Evolutionary conservation across 192 early-diverging fungal genomes (phyloP).

Genomic region (Endogone sp.): DNA sequence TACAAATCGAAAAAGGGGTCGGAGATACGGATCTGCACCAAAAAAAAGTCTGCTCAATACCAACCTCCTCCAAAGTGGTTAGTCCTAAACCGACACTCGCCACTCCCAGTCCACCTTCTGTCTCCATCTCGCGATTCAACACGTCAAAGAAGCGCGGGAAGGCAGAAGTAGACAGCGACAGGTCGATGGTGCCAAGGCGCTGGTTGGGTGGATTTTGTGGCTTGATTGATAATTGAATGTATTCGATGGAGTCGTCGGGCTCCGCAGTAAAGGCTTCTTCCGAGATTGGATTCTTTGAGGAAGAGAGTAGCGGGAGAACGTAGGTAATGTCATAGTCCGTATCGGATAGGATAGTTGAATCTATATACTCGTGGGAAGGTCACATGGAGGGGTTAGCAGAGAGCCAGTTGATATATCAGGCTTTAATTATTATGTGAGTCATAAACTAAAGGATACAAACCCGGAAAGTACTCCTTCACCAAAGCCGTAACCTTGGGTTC

Average conservation of each 20-base stretch:
- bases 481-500: conserved; percentile 18
- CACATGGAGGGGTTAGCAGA: no score
- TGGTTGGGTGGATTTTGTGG: neutral
- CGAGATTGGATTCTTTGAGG: neutral
- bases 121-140: conserved; percentile 25
- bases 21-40: no score
- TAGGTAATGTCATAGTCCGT: conserved; percentile 32
- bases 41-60: conserved; percentile 17
- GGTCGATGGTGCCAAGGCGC: neutral
- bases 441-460: neutral
- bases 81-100: conserved; percentile 37
- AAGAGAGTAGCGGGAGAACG: conserved; percentile 19
- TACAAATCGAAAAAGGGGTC: neutral
- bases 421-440: neutral
- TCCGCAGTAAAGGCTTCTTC: neutral
- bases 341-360: conserved; percentile 19
- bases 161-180: neutral
- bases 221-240: no score
- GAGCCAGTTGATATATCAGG: neutral
- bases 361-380: neutral
- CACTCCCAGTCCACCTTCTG: conserved; percentile 23
- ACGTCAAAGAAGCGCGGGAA: conserved; percentile 1
- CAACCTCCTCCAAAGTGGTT: conserved; percentile 49
- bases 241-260: no score
- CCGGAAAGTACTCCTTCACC: conserved; percentile 25